These are phyloP conservation scores for Plenodomus lindquistii DNA, from an alignment of 2,329 filamentous ascomycete genomes.

Conservation along the genomic window DNA sequence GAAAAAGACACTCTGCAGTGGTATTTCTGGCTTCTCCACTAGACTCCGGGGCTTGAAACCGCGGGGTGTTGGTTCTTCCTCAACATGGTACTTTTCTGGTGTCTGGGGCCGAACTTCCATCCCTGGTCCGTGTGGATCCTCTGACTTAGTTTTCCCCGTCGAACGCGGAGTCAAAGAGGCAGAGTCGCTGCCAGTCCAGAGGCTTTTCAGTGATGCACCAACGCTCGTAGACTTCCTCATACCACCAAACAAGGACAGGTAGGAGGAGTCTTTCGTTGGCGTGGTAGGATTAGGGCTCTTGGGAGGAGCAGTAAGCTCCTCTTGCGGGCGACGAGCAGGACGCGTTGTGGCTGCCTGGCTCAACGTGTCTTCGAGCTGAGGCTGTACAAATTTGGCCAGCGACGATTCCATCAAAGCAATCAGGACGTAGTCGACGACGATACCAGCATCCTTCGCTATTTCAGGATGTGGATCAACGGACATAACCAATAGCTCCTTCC, in stretches of 20 bases:
- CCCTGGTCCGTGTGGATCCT: conserved; percentile 67
- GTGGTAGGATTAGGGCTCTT: conserved; percentile 52
- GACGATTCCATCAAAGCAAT: conserved; percentile 76
- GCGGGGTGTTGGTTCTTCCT: conserved; percentile 77
- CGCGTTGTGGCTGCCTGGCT: conserved; percentile 49
- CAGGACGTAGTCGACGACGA: conserved; percentile 87
- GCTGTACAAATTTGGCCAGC: conserved; percentile 70
- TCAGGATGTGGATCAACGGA: conserved; percentile 95
- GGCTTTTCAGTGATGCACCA: conserved; percentile 65
- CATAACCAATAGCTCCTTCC: conserved; percentile 89
- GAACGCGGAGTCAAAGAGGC: conserved; percentile 33
- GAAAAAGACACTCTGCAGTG: conserved; percentile 80
- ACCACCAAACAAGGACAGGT: conserved; percentile 58
- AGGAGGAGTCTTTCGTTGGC: conserved; percentile 61
- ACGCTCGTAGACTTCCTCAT: conserved; percentile 67
- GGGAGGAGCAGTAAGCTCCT: conserved; percentile 45
- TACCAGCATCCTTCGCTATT: conserved; percentile 79
- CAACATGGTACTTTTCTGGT: conserved; percentile 68
- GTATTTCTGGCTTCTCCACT: conserved; percentile 65
- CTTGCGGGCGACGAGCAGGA: conserved; percentile 45
- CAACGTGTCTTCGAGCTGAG: conserved; percentile 72
- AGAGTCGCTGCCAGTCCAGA: conserved; percentile 52
- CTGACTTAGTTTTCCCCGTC: conserved; percentile 52
- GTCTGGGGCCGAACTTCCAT: conserved; percentile 72
- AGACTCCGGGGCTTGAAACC: conserved; percentile 68